A percentile compares a stretch with the other conserved stretches of the same genome.
phyloP scores from a whole-genome alignment of 31 red algal species.

The Odonthalia washingtoniensis region DNA sequence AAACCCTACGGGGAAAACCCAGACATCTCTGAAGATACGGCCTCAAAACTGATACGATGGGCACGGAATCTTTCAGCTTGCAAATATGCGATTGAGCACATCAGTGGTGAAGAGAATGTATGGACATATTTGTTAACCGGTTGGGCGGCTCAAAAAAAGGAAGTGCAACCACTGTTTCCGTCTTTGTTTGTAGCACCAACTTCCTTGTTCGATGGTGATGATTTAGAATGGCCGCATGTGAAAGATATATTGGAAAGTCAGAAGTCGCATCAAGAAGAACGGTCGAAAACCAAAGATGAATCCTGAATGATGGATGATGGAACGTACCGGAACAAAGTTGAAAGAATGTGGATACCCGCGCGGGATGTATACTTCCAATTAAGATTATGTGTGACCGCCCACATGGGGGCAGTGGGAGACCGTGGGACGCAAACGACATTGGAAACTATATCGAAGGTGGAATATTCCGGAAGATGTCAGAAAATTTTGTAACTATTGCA shows the following conservation, averaged over 20 bases:
- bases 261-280: neutral
- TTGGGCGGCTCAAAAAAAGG: too few relatives aligned
- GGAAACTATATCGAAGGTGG: neutral
- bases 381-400: conserved; percentile 9
- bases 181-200: too few relatives aligned
- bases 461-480: conserved; percentile 27
- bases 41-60: conserved; percentile 41
- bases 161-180: too few relatives aligned
- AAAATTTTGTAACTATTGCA: neutral
- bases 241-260: neutral
- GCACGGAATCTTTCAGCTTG: neutral
- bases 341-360: conserved; percentile 11
- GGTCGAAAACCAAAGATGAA: neutral
- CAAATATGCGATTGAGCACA: conserved; percentile 31
- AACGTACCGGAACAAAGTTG: neutral
- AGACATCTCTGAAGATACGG: neutral
- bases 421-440: conserved; percentile 20
- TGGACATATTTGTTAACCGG: conserved; percentile 23
- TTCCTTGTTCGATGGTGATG: too few relatives aligned
- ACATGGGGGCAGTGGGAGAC: conserved; percentile 21
- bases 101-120: conserved; percentile 15
- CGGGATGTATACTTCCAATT: conserved; percentile 9
- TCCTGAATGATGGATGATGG: neutral
- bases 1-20: conserved; percentile 4
- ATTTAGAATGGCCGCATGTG: too few relatives aligned